phyloP scores from a whole-genome alignment of 2,329 filamentous ascomycete species.

The Aspergillus floridensis region DNA sequence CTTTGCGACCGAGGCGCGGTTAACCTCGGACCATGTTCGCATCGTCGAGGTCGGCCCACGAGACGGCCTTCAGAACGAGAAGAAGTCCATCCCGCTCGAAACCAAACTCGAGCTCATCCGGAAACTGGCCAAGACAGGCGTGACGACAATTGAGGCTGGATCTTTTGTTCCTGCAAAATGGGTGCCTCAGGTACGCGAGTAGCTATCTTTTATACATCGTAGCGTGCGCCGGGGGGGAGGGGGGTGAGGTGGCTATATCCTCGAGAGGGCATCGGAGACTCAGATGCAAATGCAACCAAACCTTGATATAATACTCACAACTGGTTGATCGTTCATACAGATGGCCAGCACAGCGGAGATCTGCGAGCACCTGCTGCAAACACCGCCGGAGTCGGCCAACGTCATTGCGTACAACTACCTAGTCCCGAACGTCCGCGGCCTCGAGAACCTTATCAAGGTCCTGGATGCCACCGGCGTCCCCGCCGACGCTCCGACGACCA shows the following conservation, averaged over 20 bases:
- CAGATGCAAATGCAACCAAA: no score
- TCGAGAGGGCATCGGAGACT: no score
- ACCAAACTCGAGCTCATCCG: slow-evolving; percentile 52
- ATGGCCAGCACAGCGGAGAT: slow-evolving; percentile 66
- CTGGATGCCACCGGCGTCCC: slow-evolving; percentile 46
- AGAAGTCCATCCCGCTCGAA: slow-evolving; percentile 46
- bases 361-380: slow-evolving; percentile 52
- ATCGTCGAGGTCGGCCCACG: slow-evolving; percentile 55
- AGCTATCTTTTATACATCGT: not conserved
- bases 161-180: slow-evolving; percentile 56
- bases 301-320: not conserved
- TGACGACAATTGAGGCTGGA: slow-evolving; percentile 52
- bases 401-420: slow-evolving; percentile 65
- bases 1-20: slow-evolving; percentile 41
- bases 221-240: no score
- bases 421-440: slow-evolving; percentile 61
- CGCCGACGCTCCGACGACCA: slow-evolving; percentile 35
- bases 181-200: slow-evolving; percentile 49
- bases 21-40: slow-evolving; percentile 49
- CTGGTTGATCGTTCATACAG: slow-evolving; percentile 33
- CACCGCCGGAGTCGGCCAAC: slow-evolving; percentile 49
- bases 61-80: slow-evolving; percentile 56
- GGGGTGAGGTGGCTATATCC: no score
- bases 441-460: slow-evolving; percentile 58
- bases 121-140: slow-evolving; percentile 47